These are phyloP conservation scores for Dunaliella sp. DNA, from an alignment of 139 green algal species.

Conservation along the genomic window DNA sequence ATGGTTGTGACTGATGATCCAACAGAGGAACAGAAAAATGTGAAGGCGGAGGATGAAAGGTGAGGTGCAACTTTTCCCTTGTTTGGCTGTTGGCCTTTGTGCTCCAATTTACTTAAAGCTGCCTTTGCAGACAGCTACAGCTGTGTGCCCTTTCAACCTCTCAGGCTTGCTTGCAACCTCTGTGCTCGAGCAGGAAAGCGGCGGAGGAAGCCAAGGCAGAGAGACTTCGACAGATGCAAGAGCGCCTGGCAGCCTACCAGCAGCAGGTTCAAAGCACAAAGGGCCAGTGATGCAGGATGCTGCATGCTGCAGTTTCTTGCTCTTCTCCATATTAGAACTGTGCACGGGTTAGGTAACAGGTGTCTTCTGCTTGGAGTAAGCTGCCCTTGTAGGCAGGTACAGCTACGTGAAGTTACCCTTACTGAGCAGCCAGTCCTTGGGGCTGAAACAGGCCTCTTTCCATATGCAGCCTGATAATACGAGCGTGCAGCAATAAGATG, in stretches of 20 bases:
- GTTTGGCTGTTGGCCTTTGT: no score
- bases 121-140: neutral
- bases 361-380: no score
- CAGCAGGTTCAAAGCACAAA: neutral
- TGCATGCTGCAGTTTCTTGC: neutral
- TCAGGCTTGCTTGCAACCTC: neutral
- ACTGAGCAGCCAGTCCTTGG: no score
- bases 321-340: neutral
- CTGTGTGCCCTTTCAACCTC: neutral
- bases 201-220: conserved; percentile 31
- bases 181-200: conserved; percentile 7
- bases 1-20: conserved; percentile 6
- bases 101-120: no score
- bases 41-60: conserved; percentile 9
- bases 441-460: no score
- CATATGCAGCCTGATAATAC: no score
- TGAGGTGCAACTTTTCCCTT: no score
- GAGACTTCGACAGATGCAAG: conserved; percentile 49
- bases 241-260: conserved; percentile 58
- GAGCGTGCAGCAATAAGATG: no score
- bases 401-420: no score
- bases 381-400: no score
- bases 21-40: neutral
- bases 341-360: neutral
- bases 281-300: neutral